Evolutionary conservation across 495 filamentous ascomycete species (phyloP), one percentile per base, ranked within the genome.

Genomic region (Polyplosphaeria fusca): DNA sequence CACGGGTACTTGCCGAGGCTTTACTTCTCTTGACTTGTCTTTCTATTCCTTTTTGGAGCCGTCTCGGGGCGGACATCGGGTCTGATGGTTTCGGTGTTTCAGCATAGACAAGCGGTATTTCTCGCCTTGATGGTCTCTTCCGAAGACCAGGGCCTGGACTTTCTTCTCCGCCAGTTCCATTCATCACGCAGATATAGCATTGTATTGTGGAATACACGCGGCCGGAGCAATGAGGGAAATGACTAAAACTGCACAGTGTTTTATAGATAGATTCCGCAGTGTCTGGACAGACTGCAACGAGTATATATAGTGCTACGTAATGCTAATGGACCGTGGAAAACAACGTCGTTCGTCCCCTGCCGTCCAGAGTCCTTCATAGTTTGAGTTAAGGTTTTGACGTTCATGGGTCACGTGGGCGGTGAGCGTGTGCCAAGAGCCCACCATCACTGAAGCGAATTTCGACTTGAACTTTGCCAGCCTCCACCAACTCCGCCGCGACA

Each of bases 61-160:
- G 35, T 37, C 47, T 37, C 28, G 51, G 48, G 30, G 49, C 42
- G 58, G 58, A 24, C n/a, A n/a, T 40, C 18, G 49, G 47, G 14
- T 58, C 56, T 53, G 41, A 39, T 41, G 30, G 47, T 41, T 19
- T 37, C 18, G 44, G 50, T 55, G 28, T 55, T 55, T 7, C 51
- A 55, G 51, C 51, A 61, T 55, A 61, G 58, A 61, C 58, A 45
- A 41, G 44, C 35, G 43, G 19, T 51, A 50, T 49, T 20, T 23
- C n/a, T 37, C 20, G 30, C 30, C 30, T 35, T 35, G 30, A 35
- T 35, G 30, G 30, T 14, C 30, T 7, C 7, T 7, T 32, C 48
- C 18, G 28, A 11, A 39, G 14, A 22, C 37, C 24, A 40, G 22
- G 18, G 35, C 41, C 38, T 45, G 40, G 18, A 22, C 16, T 47